Conservation (phyloP, 768 basidiomycete genomes). For the Podaxis sp. region DNA sequence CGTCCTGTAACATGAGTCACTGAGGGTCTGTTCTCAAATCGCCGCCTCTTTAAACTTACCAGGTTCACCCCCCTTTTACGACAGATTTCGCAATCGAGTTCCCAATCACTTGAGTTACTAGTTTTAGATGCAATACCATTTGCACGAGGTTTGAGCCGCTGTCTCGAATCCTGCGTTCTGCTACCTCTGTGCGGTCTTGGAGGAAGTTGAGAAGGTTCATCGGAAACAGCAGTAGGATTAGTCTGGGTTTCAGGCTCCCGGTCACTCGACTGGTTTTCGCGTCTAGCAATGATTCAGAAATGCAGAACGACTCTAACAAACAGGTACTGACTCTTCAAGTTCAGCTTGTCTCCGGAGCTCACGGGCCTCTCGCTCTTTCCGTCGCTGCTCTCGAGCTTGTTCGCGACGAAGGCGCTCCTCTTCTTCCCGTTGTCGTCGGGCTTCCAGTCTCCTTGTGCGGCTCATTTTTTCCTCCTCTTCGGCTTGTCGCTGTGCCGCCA, state of each 20-base stretch:
- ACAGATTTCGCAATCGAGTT: conserved; percentile 87
- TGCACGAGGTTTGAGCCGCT: background rate
- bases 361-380: conserved; percentile 44
- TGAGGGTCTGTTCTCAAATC: background rate
- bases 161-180: background rate
- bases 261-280: conserved; percentile 4
- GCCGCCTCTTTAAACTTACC: conserved; percentile 35
- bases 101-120: conserved; percentile 70
- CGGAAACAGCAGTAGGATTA: background rate
- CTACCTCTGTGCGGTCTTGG: background rate
- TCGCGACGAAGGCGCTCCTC: conserved; percentile 51
- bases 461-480: conserved; percentile 69
- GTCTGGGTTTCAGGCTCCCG: background rate
- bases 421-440: conserved; percentile 53
- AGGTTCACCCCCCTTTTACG: conserved; percentile 65
- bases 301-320: background rate
- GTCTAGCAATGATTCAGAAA: background rate
- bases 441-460: conserved; percentile 56
- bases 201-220: background rate
- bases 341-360: conserved; percentile 27
- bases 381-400: conserved; percentile 51
- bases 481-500: conserved; percentile 51
- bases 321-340: conserved; percentile 14
- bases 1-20: conserved; percentile 50
- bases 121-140: conserved; percentile 26